Evolutionary conservation across 331 rosid genomes (phyloP), one percentile per base, ranked within the genome.

Genomic region (Acacia pycnantha): DNA sequence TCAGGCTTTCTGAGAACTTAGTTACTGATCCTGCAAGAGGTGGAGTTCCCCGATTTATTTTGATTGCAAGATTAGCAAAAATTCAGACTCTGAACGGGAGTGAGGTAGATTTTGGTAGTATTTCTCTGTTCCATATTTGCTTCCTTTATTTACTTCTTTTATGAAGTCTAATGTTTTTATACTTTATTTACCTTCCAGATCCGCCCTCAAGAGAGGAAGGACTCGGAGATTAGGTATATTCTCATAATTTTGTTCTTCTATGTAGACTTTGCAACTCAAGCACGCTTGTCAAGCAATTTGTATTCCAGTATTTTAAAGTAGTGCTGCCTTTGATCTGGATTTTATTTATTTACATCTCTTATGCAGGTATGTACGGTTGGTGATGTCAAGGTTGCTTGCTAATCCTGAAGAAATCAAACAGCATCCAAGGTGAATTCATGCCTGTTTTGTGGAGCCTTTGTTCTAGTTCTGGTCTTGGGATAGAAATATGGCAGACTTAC

Each of bases 1-100:
- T 86, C 87, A 91, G 97, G 88, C 95, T 96, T 59, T 93, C 99
- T 58, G 97, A 87, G 18, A 96, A 93, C 86, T 96, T 97, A 82
- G 79, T 93, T 62, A 87, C 97, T 70, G 97, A 96, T 89, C 87
- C 94, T 73, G 84, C 82, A 68, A 78, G 85, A 77, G 99, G 91
- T 37, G 97, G 99, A 33, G 67, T 91, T 80, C 88, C 99, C 31
- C 90, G 99, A 86, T 96, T 83, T 83, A 90, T 84, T 88, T 85
- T 92, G 92, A 82, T 96, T 65, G 97, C 97, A 61, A 92, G 97
- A 47, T 87, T 93, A 81, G 88, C 90, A 22, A 92, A 93, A 77
- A 82, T 96, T 85, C 88, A 87, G 87, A 84, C 88, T 65, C 83
- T 96, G 76, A 92, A 96, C 64, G 98, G 99, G 73, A 93, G 99